These are phyloP conservation scores for Kodamaea sp. DNA, from an alignment of 1,139 yeast species.

Conservation along the genomic window DNA sequence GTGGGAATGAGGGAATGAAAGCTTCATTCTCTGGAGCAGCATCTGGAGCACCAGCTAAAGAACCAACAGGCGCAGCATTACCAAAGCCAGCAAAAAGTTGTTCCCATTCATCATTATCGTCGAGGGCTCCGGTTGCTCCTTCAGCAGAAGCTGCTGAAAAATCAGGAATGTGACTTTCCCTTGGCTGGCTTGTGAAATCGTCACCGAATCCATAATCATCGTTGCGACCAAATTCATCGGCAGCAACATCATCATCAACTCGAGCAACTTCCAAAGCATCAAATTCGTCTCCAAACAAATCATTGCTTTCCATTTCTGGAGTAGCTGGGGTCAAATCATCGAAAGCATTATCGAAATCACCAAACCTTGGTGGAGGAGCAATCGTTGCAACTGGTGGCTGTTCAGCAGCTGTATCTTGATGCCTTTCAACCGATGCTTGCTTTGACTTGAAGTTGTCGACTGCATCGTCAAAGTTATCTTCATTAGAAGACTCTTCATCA, in stretches of 20 bases:
- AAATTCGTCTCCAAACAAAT: constrained; percentile 46
- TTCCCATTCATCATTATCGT: constrained; percentile 79
- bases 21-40: constrained; percentile 5
- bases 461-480: constrained; percentile 39
- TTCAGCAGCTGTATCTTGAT: neutral
- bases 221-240: constrained; percentile 19
- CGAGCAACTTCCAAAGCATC: constrained; percentile 47
- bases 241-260: constrained; percentile 42
- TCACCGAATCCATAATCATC: constrained; percentile 29
- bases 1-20: constrained; percentile 8
- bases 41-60: constrained; percentile 1
- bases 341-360: constrained; percentile 37
- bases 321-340: constrained; percentile 40
- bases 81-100: constrained; percentile 90
- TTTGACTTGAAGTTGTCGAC: constrained; percentile 35
- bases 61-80: constrained; percentile 32
- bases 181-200: constrained; percentile 34
- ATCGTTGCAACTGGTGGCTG: constrained; percentile 9
- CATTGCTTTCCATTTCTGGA: constrained; percentile 23
- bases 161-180: constrained; percentile 26
- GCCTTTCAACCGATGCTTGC: constrained; percentile 6
- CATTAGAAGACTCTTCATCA: constrained; percentile 31
- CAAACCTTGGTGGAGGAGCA: constrained; percentile 24
- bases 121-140: constrained; percentile 3
- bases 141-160: constrained; percentile 17